These are phyloP conservation scores for Tylopilus balloui DNA, from an alignment of 768 basidiomycete species.

Conservation along the genomic window DNA sequence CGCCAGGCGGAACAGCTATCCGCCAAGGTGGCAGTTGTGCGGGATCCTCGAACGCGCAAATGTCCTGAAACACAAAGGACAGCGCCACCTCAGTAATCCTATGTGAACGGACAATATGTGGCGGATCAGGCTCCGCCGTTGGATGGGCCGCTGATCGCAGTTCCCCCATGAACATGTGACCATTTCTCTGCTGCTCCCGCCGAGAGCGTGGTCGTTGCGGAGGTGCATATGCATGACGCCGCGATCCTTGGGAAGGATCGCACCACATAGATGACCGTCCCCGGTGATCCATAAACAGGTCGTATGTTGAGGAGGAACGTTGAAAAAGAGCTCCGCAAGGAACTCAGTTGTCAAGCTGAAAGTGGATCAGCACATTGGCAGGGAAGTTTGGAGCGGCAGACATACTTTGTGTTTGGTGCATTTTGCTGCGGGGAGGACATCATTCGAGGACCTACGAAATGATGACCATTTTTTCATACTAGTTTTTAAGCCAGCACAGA, in stretches of 20 bases:
- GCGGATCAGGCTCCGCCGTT: not conserved
- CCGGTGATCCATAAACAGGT: not conserved
- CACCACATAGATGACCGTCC: constrained; percentile 1
- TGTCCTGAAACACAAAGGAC: not conserved
- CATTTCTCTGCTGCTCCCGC: not conserved
- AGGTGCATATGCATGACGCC: not conserved
- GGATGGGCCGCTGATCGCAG: constrained; percentile 1
- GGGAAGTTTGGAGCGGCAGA: not conserved
- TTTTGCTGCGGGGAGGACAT: not conserved
- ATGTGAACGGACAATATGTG: constrained; percentile 2
- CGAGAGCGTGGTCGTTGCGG: not conserved
- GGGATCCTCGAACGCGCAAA: not conserved
- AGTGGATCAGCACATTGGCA: not conserved
- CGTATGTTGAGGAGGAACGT: not conserved
- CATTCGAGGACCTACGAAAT: not conserved
- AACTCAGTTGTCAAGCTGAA: not conserved
- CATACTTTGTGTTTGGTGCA: not conserved
- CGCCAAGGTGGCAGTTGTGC: not conserved
- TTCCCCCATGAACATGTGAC: not conserved
- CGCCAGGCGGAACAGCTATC: not conserved
- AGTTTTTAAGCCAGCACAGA: no score
- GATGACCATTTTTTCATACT: no score
- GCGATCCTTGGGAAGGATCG: not conserved
- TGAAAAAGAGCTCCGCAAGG: not conserved
- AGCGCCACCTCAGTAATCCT: constrained; percentile 3